phyloP scores from a whole-genome alignment of 148 eudicot genomes.

The Nyssa sinensis region DNA sequence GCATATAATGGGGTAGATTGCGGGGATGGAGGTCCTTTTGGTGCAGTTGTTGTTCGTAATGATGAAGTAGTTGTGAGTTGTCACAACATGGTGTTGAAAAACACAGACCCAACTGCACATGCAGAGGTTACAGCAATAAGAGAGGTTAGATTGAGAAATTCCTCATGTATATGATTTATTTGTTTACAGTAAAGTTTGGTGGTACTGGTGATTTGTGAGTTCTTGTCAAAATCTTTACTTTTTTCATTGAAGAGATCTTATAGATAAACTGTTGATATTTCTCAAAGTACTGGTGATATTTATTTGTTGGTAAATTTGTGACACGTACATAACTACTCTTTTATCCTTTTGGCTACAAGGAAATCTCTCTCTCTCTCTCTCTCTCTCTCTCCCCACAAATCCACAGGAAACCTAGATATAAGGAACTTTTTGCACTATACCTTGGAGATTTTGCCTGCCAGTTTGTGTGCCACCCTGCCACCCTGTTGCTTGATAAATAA shows the following conservation, averaged over 20 bases:
- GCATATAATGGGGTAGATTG: slow-evolving; percentile 80
- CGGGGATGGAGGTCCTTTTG: slow-evolving; percentile 88
- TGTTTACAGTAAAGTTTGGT: not conserved
- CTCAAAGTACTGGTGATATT: not conserved
- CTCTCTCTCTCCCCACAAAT: too few species aligned
- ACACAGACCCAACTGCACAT: slow-evolving; percentile 88
- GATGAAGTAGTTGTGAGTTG: slow-evolving; percentile 77
- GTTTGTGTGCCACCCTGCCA: too few species aligned
- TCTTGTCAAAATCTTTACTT: slow-evolving; percentile 1
- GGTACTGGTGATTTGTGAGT: not conserved
- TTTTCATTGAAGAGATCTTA: not conserved
- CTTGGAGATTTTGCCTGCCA: not conserved
- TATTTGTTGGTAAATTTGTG: not conserved
- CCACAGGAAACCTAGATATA: too few species aligned
- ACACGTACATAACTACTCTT: too few species aligned
- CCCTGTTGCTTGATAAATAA: not conserved
- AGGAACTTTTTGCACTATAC: not conserved
- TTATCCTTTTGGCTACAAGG: too few species aligned
- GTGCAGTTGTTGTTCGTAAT: slow-evolving; percentile 79
- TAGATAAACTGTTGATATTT: not conserved
- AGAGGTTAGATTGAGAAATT: slow-evolving; percentile 54
- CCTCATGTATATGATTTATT: not conserved
- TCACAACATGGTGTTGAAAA: slow-evolving; percentile 73
- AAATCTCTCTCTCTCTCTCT: too few species aligned
- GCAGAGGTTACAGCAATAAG: slow-evolving; percentile 88